phyloP scores from a whole-genome alignment of 2,329 filamentous ascomycete genomes.

The Exophiala aquamarina region DNA sequence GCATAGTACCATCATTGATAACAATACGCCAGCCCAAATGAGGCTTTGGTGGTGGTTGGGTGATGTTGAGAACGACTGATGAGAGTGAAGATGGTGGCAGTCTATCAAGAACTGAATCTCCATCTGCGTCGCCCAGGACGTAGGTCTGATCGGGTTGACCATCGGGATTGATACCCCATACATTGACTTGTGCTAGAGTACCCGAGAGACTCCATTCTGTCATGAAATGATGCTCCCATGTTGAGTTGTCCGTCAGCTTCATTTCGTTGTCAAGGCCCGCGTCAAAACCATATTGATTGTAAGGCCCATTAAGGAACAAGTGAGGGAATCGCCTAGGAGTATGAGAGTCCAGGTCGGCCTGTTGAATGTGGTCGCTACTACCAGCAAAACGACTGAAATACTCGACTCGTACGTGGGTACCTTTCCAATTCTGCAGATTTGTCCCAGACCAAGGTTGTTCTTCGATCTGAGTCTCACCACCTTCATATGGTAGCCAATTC shows the following conservation, averaged over 20 bases:
- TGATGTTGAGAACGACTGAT: constrained; percentile 60
- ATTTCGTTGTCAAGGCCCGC: constrained; percentile 57
- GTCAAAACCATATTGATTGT: constrained; percentile 66
- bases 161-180: constrained; percentile 67
- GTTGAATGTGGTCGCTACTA: constrained; percentile 61
- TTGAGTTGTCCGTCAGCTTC: constrained; percentile 47
- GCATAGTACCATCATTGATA: constrained; percentile 55
- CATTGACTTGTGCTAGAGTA: constrained; percentile 60
- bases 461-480: constrained; percentile 50
- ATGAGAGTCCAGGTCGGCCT: constrained; percentile 53
- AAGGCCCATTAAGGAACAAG: constrained; percentile 61
- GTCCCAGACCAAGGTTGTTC: constrained; percentile 60
- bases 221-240: constrained; percentile 62
- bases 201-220: constrained; percentile 56
- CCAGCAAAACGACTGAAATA: constrained; percentile 62
- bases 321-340: constrained; percentile 57
- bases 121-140: constrained; percentile 62
- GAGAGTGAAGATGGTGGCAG: constrained; percentile 60
- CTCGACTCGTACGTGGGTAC: constrained; percentile 62
- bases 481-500: constrained; percentile 57
- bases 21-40: constrained; percentile 57
- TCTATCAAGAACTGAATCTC: constrained; percentile 61
- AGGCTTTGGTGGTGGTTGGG: constrained; percentile 53
- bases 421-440: constrained; percentile 57
- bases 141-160: constrained; percentile 60